phyloP scores from a whole-genome alignment of 2,329 filamentous ascomycete species.

The Trichophyton verrucosum region DNA sequence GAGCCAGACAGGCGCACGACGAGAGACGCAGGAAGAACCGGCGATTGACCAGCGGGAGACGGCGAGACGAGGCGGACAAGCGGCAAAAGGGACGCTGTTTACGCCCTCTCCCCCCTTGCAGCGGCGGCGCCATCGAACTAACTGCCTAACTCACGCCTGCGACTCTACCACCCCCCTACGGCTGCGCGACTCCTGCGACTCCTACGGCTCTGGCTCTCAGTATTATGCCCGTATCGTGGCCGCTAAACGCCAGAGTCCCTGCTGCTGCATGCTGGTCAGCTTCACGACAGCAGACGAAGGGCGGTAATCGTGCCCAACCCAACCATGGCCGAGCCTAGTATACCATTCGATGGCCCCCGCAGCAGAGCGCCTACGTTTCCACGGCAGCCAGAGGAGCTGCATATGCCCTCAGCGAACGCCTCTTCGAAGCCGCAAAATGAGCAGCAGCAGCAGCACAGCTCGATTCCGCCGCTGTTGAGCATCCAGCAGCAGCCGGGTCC shows the following conservation, averaged over 20 bases:
- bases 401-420: conserved; percentile 35
- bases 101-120: too few species aligned
- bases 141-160: background rate
- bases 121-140: too few species aligned
- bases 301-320: background rate
- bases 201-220: background rate
- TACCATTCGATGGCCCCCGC: conserved; percentile 40
- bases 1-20: too few species aligned
- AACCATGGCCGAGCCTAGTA: conserved; percentile 34
- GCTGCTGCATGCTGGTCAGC: background rate
- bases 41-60: background rate
- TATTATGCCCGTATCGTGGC: background rate
- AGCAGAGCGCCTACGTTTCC: conserved; percentile 37
- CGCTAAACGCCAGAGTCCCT: background rate
- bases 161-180: background rate
- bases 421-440: conserved; percentile 25
- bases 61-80: background rate
- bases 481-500: conserved; percentile 2
- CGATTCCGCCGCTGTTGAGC: background rate
- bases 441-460: conserved; percentile 33
- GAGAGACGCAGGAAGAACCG: background rate
- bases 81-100: too few species aligned
- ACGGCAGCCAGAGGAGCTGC: conserved; percentile 45
- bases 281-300: background rate
- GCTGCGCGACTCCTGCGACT: background rate